A percentile compares a stretch with the other conserved stretches of the same genome.
Evolutionary conservation across 768 basidiomycete genomes (phyloP).

Genomic region (Russula compacta): DNA sequence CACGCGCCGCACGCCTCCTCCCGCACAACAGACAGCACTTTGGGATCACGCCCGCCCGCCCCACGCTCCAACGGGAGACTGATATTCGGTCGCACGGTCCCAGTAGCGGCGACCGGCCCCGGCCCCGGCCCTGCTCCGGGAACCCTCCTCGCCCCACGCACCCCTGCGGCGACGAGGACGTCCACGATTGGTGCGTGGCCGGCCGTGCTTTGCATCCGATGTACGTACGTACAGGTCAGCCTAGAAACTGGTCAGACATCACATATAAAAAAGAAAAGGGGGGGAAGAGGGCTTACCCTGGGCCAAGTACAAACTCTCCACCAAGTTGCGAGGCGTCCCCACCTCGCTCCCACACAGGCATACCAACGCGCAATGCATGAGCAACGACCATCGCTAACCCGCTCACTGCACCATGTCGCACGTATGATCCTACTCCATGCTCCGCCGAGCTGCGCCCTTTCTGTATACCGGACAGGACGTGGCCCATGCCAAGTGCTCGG

Average conservation of each 20-base stretch:
- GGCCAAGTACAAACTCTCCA: conserved; percentile 77
- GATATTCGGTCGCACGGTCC: not conserved
- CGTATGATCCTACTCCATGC: conserved; percentile 40
- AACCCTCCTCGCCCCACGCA: conserved; percentile 17
- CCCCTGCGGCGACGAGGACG: conserved; percentile 57
- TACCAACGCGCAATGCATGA: conserved; percentile 60
- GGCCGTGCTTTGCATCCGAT: conserved; percentile 74
- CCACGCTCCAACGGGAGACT: conserved; percentile 5
- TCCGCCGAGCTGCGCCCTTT: conserved; percentile 24
- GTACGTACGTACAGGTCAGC: conserved; percentile 60
- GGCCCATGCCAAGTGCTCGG: conserved; percentile 67
- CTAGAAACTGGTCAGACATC: conserved; percentile 27
- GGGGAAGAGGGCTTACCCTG: conserved; percentile 34
- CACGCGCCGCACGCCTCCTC: conserved; percentile 14
- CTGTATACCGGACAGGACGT: conserved; percentile 33
- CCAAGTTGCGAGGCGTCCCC: conserved; percentile 76
- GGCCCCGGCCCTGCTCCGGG: not conserved
- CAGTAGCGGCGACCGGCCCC: not conserved
- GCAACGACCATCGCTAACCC: conserved; percentile 69
- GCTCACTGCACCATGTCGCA: conserved; percentile 53
- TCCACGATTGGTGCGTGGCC: conserved; percentile 66
- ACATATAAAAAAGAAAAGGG: not conserved
- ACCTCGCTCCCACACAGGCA: conserved; percentile 76
- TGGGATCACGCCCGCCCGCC: conserved; percentile 5
- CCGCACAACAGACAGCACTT: conserved; percentile 18